Evolutionary conservation across 495 filamentous ascomycete species (phyloP).

Genomic region (Gamarada debralockiae): DNA sequence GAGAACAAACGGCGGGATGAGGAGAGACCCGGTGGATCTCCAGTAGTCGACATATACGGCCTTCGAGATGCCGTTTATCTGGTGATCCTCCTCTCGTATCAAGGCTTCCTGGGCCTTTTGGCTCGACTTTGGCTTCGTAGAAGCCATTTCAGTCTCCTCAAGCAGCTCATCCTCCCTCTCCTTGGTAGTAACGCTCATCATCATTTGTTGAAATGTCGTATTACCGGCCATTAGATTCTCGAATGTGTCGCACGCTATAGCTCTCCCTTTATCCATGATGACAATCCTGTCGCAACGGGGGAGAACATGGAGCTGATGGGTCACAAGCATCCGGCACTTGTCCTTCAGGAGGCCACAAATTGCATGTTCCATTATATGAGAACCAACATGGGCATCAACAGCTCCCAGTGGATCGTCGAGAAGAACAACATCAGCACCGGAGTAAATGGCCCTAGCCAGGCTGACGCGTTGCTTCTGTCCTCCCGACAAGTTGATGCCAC

Average conservation of each 20-base stretch:
- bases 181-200: slow-evolving; percentile 63
- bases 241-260: slow-evolving; percentile 79
- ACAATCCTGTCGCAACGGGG: slow-evolving; percentile 83
- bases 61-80: not conserved
- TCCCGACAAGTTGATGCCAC: slow-evolving; percentile 76
- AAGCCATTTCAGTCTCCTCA: not conserved
- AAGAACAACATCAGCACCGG: slow-evolving; percentile 69
- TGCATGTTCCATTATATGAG: slow-evolving; percentile 90
- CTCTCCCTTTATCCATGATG: slow-evolving; percentile 77
- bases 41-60: not conserved
- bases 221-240: slow-evolving; percentile 76
- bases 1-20: slow-evolving; percentile 1
- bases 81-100: slow-evolving; percentile 8
- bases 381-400: slow-evolving; percentile 80
- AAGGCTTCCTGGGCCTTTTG: slow-evolving; percentile 51
- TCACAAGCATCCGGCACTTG: slow-evolving; percentile 85
- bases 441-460: slow-evolving; percentile 82
- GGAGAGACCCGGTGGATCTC: slow-evolving; percentile 3
- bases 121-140: slow-evolving; percentile 34
- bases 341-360: slow-evolving; percentile 84
- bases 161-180: slow-evolving; percentile 16
- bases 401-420: slow-evolving; percentile 79
- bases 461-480: slow-evolving; percentile 80
- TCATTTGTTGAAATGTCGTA: slow-evolving; percentile 65
- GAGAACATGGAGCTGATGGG: slow-evolving; percentile 88